These are phyloP conservation scores for Elymus sibiricus DNA, from an alignment of 176 grass and related monocot genomes.

Conservation along the genomic window DNA sequence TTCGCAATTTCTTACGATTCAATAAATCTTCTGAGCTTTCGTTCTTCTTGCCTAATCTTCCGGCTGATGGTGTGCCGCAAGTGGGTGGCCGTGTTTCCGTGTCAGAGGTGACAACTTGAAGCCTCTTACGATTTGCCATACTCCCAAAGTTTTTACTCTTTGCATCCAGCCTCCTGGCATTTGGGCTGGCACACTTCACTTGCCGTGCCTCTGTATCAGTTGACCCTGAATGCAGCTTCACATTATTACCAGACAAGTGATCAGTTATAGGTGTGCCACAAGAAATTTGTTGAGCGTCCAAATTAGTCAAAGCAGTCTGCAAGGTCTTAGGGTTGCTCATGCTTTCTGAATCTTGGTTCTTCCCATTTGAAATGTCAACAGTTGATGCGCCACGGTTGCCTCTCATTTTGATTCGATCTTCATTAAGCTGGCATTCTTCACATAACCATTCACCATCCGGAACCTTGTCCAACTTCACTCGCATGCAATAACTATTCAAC, in stretches of 20 bases:
- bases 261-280: constrained; percentile 23
- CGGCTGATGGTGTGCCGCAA: constrained; percentile 22
- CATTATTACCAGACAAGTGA: constrained; percentile 25
- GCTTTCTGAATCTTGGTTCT: constrained; percentile 45
- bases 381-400: neutral
- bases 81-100: constrained; percentile 1
- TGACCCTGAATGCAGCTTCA: constrained; percentile 26
- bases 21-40: constrained; percentile 33
- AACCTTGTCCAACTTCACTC: constrained; percentile 77
- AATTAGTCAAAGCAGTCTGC: constrained; percentile 30
- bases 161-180: constrained; percentile 39
- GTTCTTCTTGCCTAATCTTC: constrained; percentile 34
- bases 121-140: constrained; percentile 36
- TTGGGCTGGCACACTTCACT: constrained; percentile 22
- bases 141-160: constrained; percentile 35
- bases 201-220: constrained; percentile 16
- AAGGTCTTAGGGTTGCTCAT: constrained; percentile 32
- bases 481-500: constrained; percentile 91
- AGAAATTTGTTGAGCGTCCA: constrained; percentile 24
- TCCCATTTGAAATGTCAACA: constrained; percentile 26
- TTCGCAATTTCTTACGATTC: constrained; percentile 47
- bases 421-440: constrained; percentile 87
- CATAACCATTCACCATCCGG: constrained; percentile 96
- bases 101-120: constrained; percentile 34
- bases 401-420: constrained; percentile 37